These are phyloP conservation scores for Chamaecrista fasciculata DNA, from an alignment of 306 rosid genomes.

Conservation along the genomic window DNA sequence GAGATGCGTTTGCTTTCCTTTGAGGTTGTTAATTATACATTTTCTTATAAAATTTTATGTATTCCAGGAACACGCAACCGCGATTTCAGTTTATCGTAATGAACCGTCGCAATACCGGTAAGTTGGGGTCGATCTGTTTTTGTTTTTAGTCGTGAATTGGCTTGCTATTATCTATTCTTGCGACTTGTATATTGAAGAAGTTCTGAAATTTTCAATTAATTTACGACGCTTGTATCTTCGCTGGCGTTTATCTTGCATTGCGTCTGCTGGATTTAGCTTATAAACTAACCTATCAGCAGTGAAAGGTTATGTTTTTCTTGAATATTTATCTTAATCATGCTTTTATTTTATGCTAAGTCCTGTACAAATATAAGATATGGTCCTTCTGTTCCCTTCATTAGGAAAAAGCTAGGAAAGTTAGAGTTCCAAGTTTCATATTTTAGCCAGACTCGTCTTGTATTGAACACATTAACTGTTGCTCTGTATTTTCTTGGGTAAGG, in stretches of 20 bases:
- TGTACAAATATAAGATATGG: not conserved
- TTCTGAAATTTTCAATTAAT: not conserved
- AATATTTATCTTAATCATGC: not conserved
- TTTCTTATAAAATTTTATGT: conserved; percentile 3
- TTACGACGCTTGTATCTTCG: not conserved
- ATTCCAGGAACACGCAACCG: conserved; percentile 55
- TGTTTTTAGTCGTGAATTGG: not conserved
- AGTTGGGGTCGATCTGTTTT: conserved; percentile 25
- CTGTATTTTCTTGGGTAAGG: not conserved
- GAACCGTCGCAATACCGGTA: conserved; percentile 64
- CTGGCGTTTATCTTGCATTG: not conserved
- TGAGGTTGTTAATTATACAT: not conserved
- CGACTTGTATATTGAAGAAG: not conserved
- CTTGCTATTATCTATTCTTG: not conserved
- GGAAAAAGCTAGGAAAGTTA: not conserved
- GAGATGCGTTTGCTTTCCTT: not conserved
- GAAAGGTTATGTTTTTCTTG: not conserved
- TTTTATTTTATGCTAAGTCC: not conserved
- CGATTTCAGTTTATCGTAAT: conserved; percentile 66
- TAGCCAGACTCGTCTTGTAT: conserved; percentile 15
- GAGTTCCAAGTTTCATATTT: not conserved
- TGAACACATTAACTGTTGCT: not conserved
- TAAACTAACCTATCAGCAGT: not conserved
- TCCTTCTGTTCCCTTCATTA: not conserved
- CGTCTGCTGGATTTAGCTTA: not conserved